Conservation (phyloP, 1,139 yeast species). For the Candida glucosophila region DNA sequence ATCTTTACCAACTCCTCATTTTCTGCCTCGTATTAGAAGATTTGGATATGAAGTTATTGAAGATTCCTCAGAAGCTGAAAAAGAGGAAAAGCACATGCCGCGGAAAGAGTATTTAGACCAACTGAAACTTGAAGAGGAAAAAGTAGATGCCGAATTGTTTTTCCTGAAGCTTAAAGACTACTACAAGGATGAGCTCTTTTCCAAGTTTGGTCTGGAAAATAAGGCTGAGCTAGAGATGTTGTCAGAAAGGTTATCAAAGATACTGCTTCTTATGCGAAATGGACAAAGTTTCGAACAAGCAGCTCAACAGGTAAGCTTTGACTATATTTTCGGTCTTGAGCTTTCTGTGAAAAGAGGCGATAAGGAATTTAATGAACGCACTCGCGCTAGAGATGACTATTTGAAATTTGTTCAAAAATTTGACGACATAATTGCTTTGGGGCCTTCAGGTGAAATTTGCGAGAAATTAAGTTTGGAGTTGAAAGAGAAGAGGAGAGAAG, state of each 20-base stretch:
- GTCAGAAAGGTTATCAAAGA: slow-evolving; percentile 41
- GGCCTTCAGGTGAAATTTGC: slow-evolving; percentile 19
- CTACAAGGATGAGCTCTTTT: slow-evolving; percentile 7
- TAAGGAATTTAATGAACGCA: slow-evolving; percentile 21
- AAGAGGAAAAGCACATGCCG: slow-evolving; percentile 49
- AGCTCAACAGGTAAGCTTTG: slow-evolving; percentile 45
- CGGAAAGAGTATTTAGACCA: slow-evolving; percentile 55
- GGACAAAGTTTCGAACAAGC: slow-evolving; percentile 44
- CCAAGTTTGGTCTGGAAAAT: slow-evolving; percentile 16
- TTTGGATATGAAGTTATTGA: slow-evolving; percentile 60
- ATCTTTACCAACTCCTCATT: slow-evolving; percentile 79
- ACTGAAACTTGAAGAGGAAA: slow-evolving; percentile 35
- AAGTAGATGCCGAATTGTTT: slow-evolving; percentile 16
- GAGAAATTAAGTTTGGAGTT: slow-evolving; percentile 14
- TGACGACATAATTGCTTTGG: slow-evolving; percentile 20
- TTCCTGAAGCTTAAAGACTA: slow-evolving; percentile 4
- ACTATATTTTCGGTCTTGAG: slow-evolving; percentile 38
- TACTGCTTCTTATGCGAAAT: slow-evolving; percentile 19
- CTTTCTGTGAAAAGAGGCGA: slow-evolving; percentile 35
- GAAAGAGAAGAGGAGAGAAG: slow-evolving; percentile 10
- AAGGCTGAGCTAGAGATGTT: slow-evolving; percentile 33
- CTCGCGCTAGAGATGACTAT: slow-evolving; percentile 15
- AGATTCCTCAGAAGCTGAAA: slow-evolving; percentile 41
- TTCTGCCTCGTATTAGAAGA: slow-evolving; percentile 77
- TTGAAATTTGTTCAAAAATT: slow-evolving; percentile 13